Conservation (phyloP, 2,329 filamentous ascomycete genomes). For the Fusarium verrucosum region DNA sequence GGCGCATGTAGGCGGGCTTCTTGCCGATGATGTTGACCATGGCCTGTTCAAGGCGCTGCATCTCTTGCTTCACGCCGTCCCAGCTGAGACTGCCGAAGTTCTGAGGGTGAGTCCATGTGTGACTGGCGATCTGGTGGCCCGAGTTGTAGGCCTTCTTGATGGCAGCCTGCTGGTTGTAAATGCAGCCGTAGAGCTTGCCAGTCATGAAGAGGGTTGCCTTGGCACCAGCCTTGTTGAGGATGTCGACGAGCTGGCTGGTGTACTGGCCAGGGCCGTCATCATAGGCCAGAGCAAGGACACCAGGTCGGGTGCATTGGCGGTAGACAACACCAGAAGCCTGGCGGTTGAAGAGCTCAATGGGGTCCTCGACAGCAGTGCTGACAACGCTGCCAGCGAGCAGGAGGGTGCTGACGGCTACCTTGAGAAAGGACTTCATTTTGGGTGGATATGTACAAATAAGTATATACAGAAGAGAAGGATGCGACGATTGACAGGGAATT, state of each 20-base stretch:
- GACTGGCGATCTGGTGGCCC: constrained; percentile 64
- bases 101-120: constrained; percentile 62
- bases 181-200: constrained; percentile 60
- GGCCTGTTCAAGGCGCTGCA: constrained; percentile 61
- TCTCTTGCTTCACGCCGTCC: constrained; percentile 56
- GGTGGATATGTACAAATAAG: not conserved
- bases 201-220: constrained; percentile 66
- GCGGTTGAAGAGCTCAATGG: constrained; percentile 52
- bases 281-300: constrained; percentile 61
- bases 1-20: constrained; percentile 61
- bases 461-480: not conserved
- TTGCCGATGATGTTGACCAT: constrained; percentile 60
- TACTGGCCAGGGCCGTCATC: constrained; percentile 63
- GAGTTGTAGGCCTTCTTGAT: constrained; percentile 62
- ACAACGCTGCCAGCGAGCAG: constrained; percentile 42
- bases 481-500: not conserved
- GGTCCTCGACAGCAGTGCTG: constrained; percentile 48
- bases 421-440: constrained; percentile 22
- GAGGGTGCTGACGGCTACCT: constrained; percentile 9
- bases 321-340: constrained; percentile 55
- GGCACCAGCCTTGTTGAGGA: constrained; percentile 57
- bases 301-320: constrained; percentile 55
- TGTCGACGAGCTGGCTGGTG: constrained; percentile 60
- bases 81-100: constrained; percentile 53
- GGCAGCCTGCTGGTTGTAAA: constrained; percentile 60